Evolutionary conservation across 208 protist genomes (phyloP).

Genomic region (Acanthamoeba triangularis): DNA sequence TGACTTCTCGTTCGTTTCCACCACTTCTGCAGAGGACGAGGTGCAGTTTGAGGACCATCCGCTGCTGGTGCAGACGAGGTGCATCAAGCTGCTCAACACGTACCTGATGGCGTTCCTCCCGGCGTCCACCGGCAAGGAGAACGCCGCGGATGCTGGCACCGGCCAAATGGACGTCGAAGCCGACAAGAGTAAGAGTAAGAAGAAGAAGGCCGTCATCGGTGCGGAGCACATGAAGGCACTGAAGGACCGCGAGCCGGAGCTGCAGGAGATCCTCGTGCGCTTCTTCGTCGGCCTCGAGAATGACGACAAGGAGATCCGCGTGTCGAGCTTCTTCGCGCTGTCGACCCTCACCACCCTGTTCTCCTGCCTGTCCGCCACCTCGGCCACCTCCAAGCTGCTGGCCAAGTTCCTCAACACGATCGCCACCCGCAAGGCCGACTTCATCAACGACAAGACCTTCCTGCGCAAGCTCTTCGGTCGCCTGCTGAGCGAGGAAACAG

Average conservation of each 20-base stretch:
- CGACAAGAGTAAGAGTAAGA: neutral
- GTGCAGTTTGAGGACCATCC: neutral
- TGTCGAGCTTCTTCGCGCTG: slow-evolving; percentile 14
- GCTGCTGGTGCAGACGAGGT: slow-evolving; percentile 10
- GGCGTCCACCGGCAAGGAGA: neutral
- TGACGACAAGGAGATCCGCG: slow-evolving; percentile 12
- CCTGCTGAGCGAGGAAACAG: neutral
- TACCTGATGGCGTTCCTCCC: slow-evolving; percentile 56
- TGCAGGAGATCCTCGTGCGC: neutral
- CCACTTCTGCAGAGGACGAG: slow-evolving; percentile 46
- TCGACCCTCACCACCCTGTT: slow-evolving; percentile 5
- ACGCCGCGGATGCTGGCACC: neutral
- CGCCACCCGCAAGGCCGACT: neutral
- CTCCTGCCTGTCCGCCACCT: neutral
- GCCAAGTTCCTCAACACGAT: slow-evolving; percentile 15
- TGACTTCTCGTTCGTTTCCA: neutral
- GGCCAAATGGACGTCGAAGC: neutral
- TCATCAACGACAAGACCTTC: slow-evolving; percentile 52
- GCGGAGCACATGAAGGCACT: slow-evolving; percentile 21
- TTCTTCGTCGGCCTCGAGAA: slow-evolving; percentile 36
- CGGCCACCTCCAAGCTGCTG: neutral
- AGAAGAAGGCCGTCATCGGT: neutral
- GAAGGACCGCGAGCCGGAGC: slow-evolving; percentile 10
- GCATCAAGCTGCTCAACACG: slow-evolving; percentile 62
- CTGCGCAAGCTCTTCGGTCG: slow-evolving; percentile 7